A percentile compares a stretch with the other conserved stretches of the same genome.
Conservation (phyloP, 2,329 filamentous ascomycete species). For the Reticulascus tulasneorum region DNA sequence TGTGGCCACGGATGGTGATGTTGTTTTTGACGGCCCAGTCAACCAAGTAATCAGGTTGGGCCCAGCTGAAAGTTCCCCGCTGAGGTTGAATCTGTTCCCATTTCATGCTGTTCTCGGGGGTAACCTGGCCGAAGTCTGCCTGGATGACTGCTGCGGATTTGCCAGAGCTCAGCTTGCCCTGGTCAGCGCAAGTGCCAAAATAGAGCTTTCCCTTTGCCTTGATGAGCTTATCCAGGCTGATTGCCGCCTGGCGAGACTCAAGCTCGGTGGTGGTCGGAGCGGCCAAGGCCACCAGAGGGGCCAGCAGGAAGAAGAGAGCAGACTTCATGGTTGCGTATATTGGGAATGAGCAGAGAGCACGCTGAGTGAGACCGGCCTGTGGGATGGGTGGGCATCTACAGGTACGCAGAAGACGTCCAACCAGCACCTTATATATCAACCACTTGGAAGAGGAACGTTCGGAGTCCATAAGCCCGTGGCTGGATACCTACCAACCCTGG, state of each 20-base stretch:
- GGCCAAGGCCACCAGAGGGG: slow-evolving; percentile 33
- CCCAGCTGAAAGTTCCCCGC: slow-evolving; percentile 51
- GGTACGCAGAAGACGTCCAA: too few species aligned
- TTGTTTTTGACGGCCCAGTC: slow-evolving; percentile 52
- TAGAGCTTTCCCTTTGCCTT: slow-evolving; percentile 62
- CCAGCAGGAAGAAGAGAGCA: slow-evolving; percentile 28
- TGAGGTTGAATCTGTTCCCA: slow-evolving; percentile 56
- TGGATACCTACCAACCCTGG: too few species aligned
- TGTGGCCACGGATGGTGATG: slow-evolving; percentile 61
- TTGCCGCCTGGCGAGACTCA: slow-evolving; percentile 37
- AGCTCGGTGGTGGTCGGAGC: slow-evolving; percentile 42
- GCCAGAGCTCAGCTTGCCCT: slow-evolving; percentile 44
- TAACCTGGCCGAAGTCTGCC: slow-evolving; percentile 60
- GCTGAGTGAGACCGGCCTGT: too few species aligned
- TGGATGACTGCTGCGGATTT: slow-evolving; percentile 53
- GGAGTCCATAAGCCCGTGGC: too few species aligned
- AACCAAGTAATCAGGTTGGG: slow-evolving; percentile 54
- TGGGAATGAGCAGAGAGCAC: too few species aligned
- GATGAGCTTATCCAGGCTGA: slow-evolving; percentile 52
- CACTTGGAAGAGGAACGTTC: too few species aligned
- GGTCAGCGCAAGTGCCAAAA: slow-evolving; percentile 56
- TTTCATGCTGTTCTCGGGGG: slow-evolving; percentile 68
- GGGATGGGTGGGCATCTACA: too few species aligned
- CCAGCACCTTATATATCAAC: too few species aligned
- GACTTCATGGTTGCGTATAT: slow-evolving; percentile 19